Evolutionary conservation across 345 rosid genomes (phyloP), one percentile per base, ranked within the genome.

Genomic region (Tarenaya hassleriana): DNA sequence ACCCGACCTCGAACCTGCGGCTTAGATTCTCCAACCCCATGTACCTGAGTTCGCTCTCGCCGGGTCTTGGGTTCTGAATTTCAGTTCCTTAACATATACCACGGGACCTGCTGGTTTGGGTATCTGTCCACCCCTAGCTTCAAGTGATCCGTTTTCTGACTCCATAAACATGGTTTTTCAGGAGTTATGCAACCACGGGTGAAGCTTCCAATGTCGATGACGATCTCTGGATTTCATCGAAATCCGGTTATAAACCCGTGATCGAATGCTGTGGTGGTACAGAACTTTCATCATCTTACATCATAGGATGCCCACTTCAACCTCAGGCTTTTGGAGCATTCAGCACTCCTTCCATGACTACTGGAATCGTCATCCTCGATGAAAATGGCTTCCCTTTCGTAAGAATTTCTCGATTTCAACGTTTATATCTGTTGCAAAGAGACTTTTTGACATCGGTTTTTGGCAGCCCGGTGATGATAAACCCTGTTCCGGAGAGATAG

Each of bases 191-290:
- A 31, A 72, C 83, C 21, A 71, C 84, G 16, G 98, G 98, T 38
- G 98, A 91, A 77, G 66, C 92, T 54, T 91, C 98, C 12, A 82
- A 74, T 62, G 80, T 80, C 34, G 92, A 91, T 35, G 96, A 91
- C 27, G 92, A 80, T 73, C 95, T 91, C 35, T 91, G 96, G 98
- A 95, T 91, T 46, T 87, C 96, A 47, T 91, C 95, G 8, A 82
- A 72, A 72, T 62, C 92, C 32, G 75, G 69, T 62, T 87, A 87
- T 64, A 80, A 69, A 61, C 92, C 95, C 10, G 49, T 87, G 38
- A 71, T 84, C 9, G 95, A 91, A 73, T 67, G 80, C 35, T 91
- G 96, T 67, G 96, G 98, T 40, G 98, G 95, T 62, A 78, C 98
- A 0, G 95, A 87, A 50, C 95, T 87, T 12, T 77, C 89, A 58